A percentile compares a stretch with the other conserved stretches of the same genome.
Conservation (phyloP, 2,329 filamentous ascomycete species). For the Phialophora verrucosa region DNA sequence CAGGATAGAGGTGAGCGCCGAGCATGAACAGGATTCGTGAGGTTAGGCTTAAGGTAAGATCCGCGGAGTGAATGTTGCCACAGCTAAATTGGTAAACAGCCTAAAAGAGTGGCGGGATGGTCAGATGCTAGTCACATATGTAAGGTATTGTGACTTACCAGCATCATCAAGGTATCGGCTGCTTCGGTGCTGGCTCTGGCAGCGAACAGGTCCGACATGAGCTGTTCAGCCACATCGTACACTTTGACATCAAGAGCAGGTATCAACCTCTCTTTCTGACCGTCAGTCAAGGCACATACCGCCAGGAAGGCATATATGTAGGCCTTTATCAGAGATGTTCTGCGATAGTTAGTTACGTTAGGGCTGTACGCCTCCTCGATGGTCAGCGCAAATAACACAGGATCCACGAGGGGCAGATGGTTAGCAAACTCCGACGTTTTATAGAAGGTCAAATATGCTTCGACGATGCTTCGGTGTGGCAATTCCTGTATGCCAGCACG, state of each 20-base stretch:
- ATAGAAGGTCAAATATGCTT: constrained; percentile 45
- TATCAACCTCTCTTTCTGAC: constrained; percentile 27
- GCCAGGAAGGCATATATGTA: constrained; percentile 59
- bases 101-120: constrained; percentile 38
- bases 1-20: constrained; percentile 50
- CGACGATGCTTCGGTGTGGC: constrained; percentile 45
- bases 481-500: constrained; percentile 43
- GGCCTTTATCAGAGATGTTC: constrained; percentile 49
- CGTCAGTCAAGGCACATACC: constrained; percentile 43
- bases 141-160: constrained; percentile 49
- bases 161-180: constrained; percentile 55
- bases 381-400: constrained; percentile 54
- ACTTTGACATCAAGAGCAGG: constrained; percentile 49
- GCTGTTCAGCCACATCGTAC: constrained; percentile 51
- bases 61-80: constrained; percentile 55
- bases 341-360: constrained; percentile 35
- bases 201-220: constrained; percentile 49
- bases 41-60: constrained; percentile 53
- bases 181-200: constrained; percentile 47
- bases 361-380: constrained; percentile 53
- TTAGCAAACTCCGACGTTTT: constrained; percentile 48
- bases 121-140: neutral
- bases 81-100: constrained; percentile 53
- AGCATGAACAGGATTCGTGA: constrained; percentile 58
- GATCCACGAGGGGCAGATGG: constrained; percentile 58